These are phyloP conservation scores for Nemania diffusa DNA, from an alignment of 2,329 filamentous ascomycete genomes.

Conservation along the genomic window DNA sequence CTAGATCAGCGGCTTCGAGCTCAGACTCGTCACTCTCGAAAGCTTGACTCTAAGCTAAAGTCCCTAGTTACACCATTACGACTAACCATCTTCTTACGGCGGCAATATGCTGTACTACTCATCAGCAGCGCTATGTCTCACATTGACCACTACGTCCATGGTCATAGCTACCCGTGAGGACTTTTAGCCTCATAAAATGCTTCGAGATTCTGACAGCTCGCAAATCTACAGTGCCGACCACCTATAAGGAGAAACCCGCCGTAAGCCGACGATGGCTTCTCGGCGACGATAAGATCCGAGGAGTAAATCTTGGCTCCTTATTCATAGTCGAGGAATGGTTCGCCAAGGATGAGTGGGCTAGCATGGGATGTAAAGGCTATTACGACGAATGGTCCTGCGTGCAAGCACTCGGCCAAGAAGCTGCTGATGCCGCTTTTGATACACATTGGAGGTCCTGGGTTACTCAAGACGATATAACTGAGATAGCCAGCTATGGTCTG, in stretches of 20 bases:
- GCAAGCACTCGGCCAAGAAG: conserved; percentile 54
- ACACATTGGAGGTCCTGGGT: conserved; percentile 62
- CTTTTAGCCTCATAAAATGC: not conserved
- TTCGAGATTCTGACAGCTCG: not conserved
- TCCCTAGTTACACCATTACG: not conserved
- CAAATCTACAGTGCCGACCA: not conserved
- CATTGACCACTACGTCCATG: not conserved
- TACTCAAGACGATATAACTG: conserved; percentile 54
- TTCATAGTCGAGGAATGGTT: conserved; percentile 64
- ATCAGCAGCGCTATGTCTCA: conserved; percentile 5
- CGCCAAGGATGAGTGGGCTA: conserved; percentile 53
- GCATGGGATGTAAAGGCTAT: conserved; percentile 56
- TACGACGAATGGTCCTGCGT: conserved; percentile 62
- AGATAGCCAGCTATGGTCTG: conserved; percentile 57
- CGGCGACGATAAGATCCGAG: conserved; percentile 44
- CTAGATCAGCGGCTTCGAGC: not conserved
- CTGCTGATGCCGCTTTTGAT: conserved; percentile 56
- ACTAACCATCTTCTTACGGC: not conserved
- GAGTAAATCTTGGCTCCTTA: conserved; percentile 62
- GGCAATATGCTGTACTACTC: conserved; percentile 14
- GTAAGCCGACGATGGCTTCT: conserved; percentile 23
- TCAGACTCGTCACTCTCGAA: not conserved
- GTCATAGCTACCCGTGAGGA: conserved; percentile 17
- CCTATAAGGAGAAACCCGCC: not conserved
- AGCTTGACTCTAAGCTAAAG: not conserved